These are phyloP conservation scores for Vanderwaltozyma yarrowii DNA, from an alignment of 805 yeast genomes.

Conservation along the genomic window DNA sequence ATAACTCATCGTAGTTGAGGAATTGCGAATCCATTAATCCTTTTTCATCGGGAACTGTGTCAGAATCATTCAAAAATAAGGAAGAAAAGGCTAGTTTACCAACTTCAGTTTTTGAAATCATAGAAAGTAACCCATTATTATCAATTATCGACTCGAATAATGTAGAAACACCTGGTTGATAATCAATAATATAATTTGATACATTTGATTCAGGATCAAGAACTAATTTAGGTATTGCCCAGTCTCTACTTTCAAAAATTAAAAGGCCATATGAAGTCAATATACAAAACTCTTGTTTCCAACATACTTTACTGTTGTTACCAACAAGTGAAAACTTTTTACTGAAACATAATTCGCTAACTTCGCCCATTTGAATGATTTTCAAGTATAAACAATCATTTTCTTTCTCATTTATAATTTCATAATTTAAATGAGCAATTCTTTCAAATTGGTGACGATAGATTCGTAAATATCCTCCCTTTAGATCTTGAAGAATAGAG, in stretches of 20 bases:
- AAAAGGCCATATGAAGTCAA: constrained; percentile 42
- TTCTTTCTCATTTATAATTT: constrained; percentile 10
- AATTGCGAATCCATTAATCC: not conserved
- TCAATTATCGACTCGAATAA: constrained; percentile 8
- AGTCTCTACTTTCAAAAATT: constrained; percentile 33
- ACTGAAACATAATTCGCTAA: constrained; percentile 29
- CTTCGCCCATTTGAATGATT: constrained; percentile 27
- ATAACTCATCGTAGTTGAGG: not conserved
- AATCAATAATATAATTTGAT: constrained; percentile 27
- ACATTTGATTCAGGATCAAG: constrained; percentile 13
- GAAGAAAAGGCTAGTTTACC: constrained; percentile 3
- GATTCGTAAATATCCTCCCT: constrained; percentile 30
- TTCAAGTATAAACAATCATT: constrained; percentile 14
- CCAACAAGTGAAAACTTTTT: constrained; percentile 2
- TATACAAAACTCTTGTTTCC: constrained; percentile 40
- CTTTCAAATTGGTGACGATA: constrained; percentile 20
- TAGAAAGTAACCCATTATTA: constrained; percentile 15
- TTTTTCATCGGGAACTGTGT: not conserved
- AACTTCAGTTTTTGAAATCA: constrained; percentile 2
- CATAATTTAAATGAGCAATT: constrained; percentile 7
- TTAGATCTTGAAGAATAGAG: constrained; percentile 15
- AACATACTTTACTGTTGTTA: constrained; percentile 24
- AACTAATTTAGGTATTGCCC: constrained; percentile 22
- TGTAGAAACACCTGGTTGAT: constrained; percentile 12
- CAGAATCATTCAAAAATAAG: constrained; percentile 1